Percentiles rank a stretch among this genome's conserved stretches.
Conservation (phyloP, 108 stramenopile genomes). For the Pseudonitzschia multiseries region DNA sequence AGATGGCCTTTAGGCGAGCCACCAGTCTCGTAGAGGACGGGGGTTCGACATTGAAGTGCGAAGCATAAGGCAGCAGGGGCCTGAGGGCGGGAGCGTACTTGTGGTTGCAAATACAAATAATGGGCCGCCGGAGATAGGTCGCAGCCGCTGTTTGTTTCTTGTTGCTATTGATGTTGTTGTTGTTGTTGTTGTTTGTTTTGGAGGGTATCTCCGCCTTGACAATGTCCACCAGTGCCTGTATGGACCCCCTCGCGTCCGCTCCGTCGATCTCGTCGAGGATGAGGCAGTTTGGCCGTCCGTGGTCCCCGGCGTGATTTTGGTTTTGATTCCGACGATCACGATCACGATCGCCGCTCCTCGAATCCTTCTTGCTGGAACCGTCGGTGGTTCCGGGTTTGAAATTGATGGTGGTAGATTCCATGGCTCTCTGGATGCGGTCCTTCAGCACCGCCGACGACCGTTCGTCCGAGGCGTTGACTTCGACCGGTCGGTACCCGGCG, state of each 20-base stretch:
- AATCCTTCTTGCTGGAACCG: conserved; percentile 18
- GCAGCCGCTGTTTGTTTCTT: conserved; percentile 20
- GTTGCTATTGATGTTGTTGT: conserved; percentile 36
- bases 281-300: conserved; percentile 78
- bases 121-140: conserved; percentile 79
- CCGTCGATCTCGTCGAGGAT: conserved; percentile 98
- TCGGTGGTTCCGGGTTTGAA: conserved; percentile 29
- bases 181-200: conserved; percentile 7
- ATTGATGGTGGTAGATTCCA: conserved; percentile 79
- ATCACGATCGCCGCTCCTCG: too few relatives aligned
- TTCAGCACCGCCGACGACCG: conserved; percentile 80
- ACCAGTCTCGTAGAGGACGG: conserved; percentile 71
- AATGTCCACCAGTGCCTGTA: conserved; percentile 84
- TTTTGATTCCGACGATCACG: too few relatives aligned
- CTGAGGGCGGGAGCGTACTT: conserved; percentile 91
- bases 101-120: conserved; percentile 98
- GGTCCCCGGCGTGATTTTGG: conserved; percentile 8
- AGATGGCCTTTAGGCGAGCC: conserved; percentile 78
- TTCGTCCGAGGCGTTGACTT: conserved; percentile 98
- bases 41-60: conserved; percentile 79
- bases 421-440: conserved; percentile 79
- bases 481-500: conserved; percentile 91
- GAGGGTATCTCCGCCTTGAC: conserved; percentile 75
- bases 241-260: conserved; percentile 85
- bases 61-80: conserved; percentile 85